Evolutionary conservation across 768 basidiomycete genomes (phyloP).

Genomic region (Chalciporus piperatus): DNA sequence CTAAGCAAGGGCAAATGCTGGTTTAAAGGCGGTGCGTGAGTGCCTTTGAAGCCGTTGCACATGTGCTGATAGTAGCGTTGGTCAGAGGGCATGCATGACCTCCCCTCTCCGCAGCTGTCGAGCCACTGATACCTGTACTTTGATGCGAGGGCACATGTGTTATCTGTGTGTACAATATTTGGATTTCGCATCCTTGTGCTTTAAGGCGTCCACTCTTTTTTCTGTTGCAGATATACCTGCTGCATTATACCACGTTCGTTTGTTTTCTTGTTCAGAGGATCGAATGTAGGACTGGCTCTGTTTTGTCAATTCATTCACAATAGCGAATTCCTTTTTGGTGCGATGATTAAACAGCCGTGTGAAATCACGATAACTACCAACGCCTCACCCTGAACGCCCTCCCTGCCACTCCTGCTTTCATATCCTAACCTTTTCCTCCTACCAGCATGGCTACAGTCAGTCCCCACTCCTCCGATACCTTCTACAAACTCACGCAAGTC

Average conservation of each 20-base stretch:
- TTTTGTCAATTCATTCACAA: conserved; percentile 24
- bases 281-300: conserved; percentile 19
- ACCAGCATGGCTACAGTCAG: conserved; percentile 54
- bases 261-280: conserved; percentile 22
- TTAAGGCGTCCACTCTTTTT: conserved; percentile 26
- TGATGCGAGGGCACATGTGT: not conserved
- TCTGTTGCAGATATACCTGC: conserved; percentile 20
- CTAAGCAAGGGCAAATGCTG: conserved; percentile 80
- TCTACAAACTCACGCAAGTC: conserved; percentile 1
- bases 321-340: conserved; percentile 22
- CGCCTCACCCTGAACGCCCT: conserved; percentile 17
- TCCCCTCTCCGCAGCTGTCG: conserved; percentile 14
- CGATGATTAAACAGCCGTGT: conserved; percentile 44
- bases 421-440: conserved; percentile 9
- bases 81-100: conserved; percentile 42
- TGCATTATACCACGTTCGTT: conserved; percentile 28
- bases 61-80: conserved; percentile 4
- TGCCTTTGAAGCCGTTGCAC: not conserved
- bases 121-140: conserved; percentile 21
- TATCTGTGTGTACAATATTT: conserved; percentile 7
- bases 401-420: not conserved
- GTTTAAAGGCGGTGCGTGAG: conserved; percentile 69
- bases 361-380: conserved; percentile 52
- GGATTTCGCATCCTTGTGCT: conserved; percentile 15
- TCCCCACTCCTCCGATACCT: conserved; percentile 8